Percentiles rank a stretch among this genome's conserved stretches.
phyloP scores from a whole-genome alignment of 164 flowering plant species.

The Vitis labrusca region DNA sequence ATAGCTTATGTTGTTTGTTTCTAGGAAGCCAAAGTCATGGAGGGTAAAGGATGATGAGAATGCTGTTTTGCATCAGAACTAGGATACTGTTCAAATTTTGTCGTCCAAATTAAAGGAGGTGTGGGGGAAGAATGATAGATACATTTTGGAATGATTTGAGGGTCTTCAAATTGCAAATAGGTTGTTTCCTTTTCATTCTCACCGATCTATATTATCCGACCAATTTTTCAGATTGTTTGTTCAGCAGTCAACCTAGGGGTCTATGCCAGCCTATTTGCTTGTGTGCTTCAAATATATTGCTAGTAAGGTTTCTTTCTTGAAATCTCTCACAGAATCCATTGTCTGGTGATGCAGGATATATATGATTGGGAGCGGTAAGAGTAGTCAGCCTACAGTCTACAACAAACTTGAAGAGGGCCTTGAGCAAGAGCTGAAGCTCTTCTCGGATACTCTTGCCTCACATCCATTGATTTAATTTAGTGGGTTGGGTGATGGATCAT shows the following conservation, averaged over 20 bases:
- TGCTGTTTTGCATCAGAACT: background rate
- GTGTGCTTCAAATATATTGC: background rate
- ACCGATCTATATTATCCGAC: too few relatives aligned
- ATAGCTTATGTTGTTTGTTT: background rate
- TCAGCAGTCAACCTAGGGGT: too few relatives aligned
- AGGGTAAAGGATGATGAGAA: background rate
- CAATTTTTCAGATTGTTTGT: background rate
- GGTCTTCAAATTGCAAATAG: background rate
- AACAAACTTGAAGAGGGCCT: background rate
- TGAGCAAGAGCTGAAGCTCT: background rate
- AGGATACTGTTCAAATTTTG: background rate
- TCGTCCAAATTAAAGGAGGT: background rate
- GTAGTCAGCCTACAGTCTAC: background rate
- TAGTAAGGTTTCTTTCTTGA: background rate
- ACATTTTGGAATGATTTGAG: background rate
- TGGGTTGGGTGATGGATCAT: background rate
- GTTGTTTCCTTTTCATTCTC: too few relatives aligned
- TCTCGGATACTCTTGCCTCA: background rate
- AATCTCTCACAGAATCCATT: background rate
- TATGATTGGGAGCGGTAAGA: slow-evolving; percentile 15
- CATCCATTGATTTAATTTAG: background rate
- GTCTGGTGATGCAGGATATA: slow-evolving; percentile 11
- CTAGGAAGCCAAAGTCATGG: background rate
- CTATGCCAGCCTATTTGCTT: too few relatives aligned
- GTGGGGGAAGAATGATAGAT: too few relatives aligned